Percentiles rank a stretch among this genome's conserved stretches.
These are phyloP conservation scores for Diversispora epigaea DNA, from an alignment of 192 early-diverging fungal species.

Conservation along the genomic window DNA sequence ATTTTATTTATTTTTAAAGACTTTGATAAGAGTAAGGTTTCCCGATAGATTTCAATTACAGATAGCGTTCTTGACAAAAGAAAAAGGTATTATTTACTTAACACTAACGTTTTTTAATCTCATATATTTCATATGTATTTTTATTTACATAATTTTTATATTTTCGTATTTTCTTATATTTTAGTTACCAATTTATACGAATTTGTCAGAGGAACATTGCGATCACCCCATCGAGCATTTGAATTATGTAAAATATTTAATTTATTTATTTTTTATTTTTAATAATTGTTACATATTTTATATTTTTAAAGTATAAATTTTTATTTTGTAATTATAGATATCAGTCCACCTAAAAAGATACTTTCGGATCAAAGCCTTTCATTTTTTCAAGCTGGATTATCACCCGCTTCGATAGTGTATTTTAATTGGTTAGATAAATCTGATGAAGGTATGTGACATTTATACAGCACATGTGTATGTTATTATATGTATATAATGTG, in stretches of 20 bases:
- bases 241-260: constrained; percentile 33
- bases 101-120: constrained; percentile 17
- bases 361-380: constrained; percentile 45
- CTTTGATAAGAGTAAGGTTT: constrained; percentile 79
- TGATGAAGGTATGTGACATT: too few species aligned
- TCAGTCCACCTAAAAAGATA: constrained; percentile 52
- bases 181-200: constrained; percentile 39
- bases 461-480: too few species aligned
- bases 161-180: not conserved
- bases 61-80: constrained; percentile 69
- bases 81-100: constrained; percentile 55
- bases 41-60: constrained; percentile 76
- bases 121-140: not conserved
- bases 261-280: not conserved
- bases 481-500: not conserved
- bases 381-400: constrained; percentile 50
- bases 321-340: constrained; percentile 30
- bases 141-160: not conserved
- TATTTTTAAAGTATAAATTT: not conserved
- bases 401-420: constrained; percentile 56
- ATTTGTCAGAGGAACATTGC: constrained; percentile 37
- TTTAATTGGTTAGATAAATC: constrained; percentile 48
- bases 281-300: not conserved
- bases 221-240: constrained; percentile 42
- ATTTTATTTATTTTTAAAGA: constrained; percentile 30